Conservation (phyloP, 1,284 basidiomycete genomes). For the Tilletia caries region DNA sequence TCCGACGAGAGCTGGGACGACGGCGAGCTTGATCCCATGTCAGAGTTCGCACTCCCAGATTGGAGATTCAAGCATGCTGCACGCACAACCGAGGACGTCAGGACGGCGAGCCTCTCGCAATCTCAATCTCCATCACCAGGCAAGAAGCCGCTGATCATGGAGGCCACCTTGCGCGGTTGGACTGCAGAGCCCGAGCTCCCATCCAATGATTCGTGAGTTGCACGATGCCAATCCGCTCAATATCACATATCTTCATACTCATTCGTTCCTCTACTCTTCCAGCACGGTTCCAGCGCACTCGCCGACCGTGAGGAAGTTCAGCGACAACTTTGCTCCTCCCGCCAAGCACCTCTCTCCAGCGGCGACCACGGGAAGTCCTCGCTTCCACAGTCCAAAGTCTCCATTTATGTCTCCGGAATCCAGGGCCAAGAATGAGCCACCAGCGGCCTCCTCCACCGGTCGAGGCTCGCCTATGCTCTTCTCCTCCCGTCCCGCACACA, state of each 20-base stretch:
- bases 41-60: not conserved
- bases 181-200: not conserved
- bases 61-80: not conserved
- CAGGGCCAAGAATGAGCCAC: not conserved
- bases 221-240: not conserved
- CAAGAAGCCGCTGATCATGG: not conserved
- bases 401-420: not conserved
- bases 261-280: not conserved
- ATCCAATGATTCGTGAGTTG: not conserved
- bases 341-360: not conserved
- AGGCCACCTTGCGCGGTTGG: not conserved
- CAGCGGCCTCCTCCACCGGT: not conserved
- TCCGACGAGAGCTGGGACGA: constrained; percentile 14
- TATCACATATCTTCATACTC: not conserved
- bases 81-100: not conserved
- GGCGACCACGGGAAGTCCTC: not conserved
- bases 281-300: too few relatives aligned
- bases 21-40: not conserved
- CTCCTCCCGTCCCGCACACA: not conserved
- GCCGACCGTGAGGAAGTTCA: not conserved
- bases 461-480: constrained; percentile 2
- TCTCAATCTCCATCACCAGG: not conserved
- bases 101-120: not conserved
- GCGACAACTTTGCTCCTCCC: not conserved
- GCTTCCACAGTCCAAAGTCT: not conserved